Evolutionary conservation across 2,329 filamentous ascomycete genomes (phyloP).

Genomic region (Tolypocladium sp.): DNA sequence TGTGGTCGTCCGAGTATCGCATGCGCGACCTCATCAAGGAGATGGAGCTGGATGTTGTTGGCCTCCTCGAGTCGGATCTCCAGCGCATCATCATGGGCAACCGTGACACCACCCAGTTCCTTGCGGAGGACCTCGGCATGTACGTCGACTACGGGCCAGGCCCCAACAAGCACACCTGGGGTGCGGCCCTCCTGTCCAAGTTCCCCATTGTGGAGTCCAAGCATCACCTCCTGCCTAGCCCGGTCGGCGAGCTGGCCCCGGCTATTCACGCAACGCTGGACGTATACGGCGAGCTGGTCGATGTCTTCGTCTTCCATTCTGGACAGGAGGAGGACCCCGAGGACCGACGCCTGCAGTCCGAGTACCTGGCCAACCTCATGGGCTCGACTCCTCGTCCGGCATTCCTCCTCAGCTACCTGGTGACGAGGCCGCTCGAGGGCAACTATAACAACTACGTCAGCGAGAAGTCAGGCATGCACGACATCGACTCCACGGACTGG

Average conservation of each 20-base stretch:
- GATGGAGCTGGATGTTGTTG: slow-evolving; percentile 92
- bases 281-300: slow-evolving; percentile 80
- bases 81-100: slow-evolving; percentile 99
- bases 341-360: slow-evolving; percentile 75
- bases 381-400: slow-evolving; percentile 69
- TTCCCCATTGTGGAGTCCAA: slow-evolving; percentile 97
- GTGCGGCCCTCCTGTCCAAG: slow-evolving; percentile 83
- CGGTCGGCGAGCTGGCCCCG: slow-evolving; percentile 88
- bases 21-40: slow-evolving; percentile 89
- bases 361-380: slow-evolving; percentile 86
- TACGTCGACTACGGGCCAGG: slow-evolving; percentile 96
- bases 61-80: slow-evolving; percentile 85
- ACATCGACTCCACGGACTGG: slow-evolving; percentile 89
- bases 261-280: slow-evolving; percentile 96
- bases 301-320: slow-evolving; percentile 97
- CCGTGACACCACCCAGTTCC: slow-evolving; percentile 87
- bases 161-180: slow-evolving; percentile 99
- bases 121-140: slow-evolving; percentile 96
- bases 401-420: slow-evolving; percentile 83
- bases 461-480: slow-evolving; percentile 79
- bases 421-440: slow-evolving; percentile 80
- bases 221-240: slow-evolving; percentile 87
- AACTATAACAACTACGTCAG: slow-evolving; percentile 98
- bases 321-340: slow-evolving; percentile 95
- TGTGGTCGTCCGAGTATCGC: slow-evolving; percentile 94